Conservation (phyloP, 257 asterid species). For the Solanum appendiculatum region DNA sequence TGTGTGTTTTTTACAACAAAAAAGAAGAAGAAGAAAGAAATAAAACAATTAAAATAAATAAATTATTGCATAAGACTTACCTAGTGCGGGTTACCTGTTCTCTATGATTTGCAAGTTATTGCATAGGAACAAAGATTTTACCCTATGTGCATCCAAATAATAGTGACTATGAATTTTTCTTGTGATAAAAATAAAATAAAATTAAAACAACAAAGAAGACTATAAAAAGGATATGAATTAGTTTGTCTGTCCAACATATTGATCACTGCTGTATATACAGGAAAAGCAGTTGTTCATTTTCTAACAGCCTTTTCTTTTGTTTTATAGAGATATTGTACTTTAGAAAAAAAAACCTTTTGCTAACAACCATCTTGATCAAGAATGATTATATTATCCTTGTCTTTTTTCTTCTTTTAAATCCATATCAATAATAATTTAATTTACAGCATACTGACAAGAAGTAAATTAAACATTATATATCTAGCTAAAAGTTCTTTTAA, state of each 20-base stretch:
- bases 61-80: neutral
- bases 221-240: neutral
- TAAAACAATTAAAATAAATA: neutral
- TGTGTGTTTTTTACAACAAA: neutral
- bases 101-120: no score
- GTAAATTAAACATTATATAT: neutral
- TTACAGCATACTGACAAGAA: neutral
- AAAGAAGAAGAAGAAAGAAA: neutral
- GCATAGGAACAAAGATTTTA: no score
- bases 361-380: neutral
- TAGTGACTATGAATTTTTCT: no score
- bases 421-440: neutral
- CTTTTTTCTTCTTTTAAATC: neutral
- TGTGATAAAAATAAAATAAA: no score
- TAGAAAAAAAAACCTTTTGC: neutral
- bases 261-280: neutral
- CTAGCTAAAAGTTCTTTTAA: neutral
- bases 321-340: neutral
- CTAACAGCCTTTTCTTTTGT: neutral
- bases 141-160: neutral
- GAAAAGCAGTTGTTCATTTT: neutral
- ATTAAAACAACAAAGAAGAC: neutral
- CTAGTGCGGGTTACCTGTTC: fast-evolving
- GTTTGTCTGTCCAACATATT: neutral
- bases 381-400: neutral